Conservation (phyloP, 2,329 filamentous ascomycete genomes). For the Monilinia fructicola region DNA sequence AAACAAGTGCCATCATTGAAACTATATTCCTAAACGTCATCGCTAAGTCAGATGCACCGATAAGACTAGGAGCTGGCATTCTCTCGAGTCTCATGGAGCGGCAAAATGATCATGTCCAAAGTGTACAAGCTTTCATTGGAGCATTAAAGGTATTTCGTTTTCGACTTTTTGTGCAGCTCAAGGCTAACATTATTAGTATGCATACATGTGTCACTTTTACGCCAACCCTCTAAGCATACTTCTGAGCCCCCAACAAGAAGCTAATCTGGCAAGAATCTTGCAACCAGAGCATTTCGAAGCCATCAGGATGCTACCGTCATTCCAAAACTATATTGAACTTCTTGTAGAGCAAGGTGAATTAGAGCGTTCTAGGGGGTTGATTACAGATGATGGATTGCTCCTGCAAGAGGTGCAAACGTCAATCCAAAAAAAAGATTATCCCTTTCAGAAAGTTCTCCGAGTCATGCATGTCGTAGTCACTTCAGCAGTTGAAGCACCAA, state of each 20-base stretch:
- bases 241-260: slow-evolving; percentile 48
- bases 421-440: slow-evolving; percentile 42
- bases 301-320: slow-evolving; percentile 67
- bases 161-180: neutral
- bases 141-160: slow-evolving; percentile 59
- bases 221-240: slow-evolving; percentile 68
- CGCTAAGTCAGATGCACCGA: slow-evolving; percentile 53
- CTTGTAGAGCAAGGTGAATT: slow-evolving; percentile 47
- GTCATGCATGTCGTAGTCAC: slow-evolving; percentile 49
- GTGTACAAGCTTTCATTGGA: slow-evolving; percentile 69
- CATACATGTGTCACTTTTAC: slow-evolving; percentile 84
- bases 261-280: slow-evolving; percentile 43
- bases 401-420: slow-evolving; percentile 44
- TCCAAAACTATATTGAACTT: slow-evolving; percentile 55
- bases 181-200: slow-evolving; percentile 55
- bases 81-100: slow-evolving; percentile 65
- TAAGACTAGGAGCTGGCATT: slow-evolving; percentile 65
- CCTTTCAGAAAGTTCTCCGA: slow-evolving; percentile 48
- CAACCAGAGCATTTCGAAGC: slow-evolving; percentile 65
- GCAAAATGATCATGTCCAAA: slow-evolving; percentile 75
- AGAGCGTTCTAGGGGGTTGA: slow-evolving; percentile 50
- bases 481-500: slow-evolving; percentile 25
- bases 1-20: slow-evolving; percentile 69
- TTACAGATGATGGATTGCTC: slow-evolving; percentile 61
- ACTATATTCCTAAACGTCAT: slow-evolving; percentile 67